Evolutionary conservation across 2,329 filamentous ascomycete species (phyloP).

Genomic region (Colletotrichum noveboracense): DNA sequence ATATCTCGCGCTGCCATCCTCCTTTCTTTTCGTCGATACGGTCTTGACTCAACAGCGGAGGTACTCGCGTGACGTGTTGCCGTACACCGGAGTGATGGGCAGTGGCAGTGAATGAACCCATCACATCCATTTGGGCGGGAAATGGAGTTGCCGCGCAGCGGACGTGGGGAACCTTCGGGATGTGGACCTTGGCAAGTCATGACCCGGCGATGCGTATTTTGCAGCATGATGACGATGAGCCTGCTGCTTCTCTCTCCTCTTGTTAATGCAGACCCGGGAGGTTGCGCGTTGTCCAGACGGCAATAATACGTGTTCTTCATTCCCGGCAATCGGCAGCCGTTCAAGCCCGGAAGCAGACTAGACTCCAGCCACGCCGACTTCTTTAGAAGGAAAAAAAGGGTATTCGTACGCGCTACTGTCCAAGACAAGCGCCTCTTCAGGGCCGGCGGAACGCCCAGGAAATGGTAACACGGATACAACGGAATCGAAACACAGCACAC

Average conservation of each 20-base stretch:
- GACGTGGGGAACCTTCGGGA: background rate
- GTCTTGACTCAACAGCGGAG: background rate
- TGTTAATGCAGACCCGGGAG: background rate
- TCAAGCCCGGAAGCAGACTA: background rate
- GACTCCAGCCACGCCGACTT: background rate
- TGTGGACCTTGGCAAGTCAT: background rate
- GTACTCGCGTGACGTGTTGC: constrained; percentile 9
- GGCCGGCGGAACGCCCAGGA: background rate
- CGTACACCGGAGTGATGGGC: background rate
- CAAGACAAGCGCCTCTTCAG: background rate
- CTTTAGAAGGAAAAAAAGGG: background rate
- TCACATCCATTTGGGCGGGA: background rate
- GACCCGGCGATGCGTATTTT: background rate
- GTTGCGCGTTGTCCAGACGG: background rate
- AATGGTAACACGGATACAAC: constrained; percentile 1
- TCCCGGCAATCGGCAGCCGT: background rate
- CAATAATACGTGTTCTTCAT: background rate
- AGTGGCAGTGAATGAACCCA: background rate
- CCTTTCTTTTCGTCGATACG: background rate
- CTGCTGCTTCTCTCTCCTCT: background rate
- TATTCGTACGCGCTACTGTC: background rate
- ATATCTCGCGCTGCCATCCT: background rate
- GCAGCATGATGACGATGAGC: background rate
- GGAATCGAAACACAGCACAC: constrained; percentile 1
- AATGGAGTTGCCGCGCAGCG: background rate